Evolutionary conservation across 2,329 filamentous ascomycete genomes (phyloP), one percentile per base, ranked within the genome.

Genomic region (Xylariomycetidae sp.): DNA sequence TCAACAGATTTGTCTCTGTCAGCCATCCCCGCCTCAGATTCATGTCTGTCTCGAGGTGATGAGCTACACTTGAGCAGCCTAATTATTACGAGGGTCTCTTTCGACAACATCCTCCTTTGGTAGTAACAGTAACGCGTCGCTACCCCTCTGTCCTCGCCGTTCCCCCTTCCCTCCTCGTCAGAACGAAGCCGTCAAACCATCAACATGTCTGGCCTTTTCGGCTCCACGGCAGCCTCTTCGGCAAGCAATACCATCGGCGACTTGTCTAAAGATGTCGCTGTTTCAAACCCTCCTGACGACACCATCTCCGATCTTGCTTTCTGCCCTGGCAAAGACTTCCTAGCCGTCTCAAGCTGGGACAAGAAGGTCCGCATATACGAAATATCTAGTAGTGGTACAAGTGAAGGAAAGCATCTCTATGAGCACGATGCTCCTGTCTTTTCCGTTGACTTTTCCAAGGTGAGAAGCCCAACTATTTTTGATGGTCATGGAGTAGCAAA

Each of bases 301-400:
- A 86, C 85, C 61, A 84, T 97, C 54, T 89, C 89, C 22, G 87
- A 88, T 56, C 73, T 98, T 40, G 70, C 79, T 30, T 98, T 96
- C 67, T 54, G 71, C 54, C 54, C 65, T 41, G 54, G 69, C 57
- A 53, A 61, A 52, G 88, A 97, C 51, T 85, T 94, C 57, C 72
- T 98, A 13, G 88, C 90, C 16, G 86, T 96, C 22, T 71, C 88
- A 30, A 95, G 88, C 51, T 98, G 92, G 92, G 92, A 98, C 65
- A 94, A 94, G 69, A 94, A 95, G 61, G 88, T 97, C 44, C 84
- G 89, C 55, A 90, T 98, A 57, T 98, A 97, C 66, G 88, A 97
- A 62, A 88, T 97, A 57, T 79, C 82, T 45, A 66, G 64, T 36
- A 79, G 79, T 46, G 88, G 88, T 27, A 77, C 85, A 56, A 90